phyloP scores from a whole-genome alignment of 495 filamentous ascomycete genomes.

The Aspergillus taichungensis region DNA sequence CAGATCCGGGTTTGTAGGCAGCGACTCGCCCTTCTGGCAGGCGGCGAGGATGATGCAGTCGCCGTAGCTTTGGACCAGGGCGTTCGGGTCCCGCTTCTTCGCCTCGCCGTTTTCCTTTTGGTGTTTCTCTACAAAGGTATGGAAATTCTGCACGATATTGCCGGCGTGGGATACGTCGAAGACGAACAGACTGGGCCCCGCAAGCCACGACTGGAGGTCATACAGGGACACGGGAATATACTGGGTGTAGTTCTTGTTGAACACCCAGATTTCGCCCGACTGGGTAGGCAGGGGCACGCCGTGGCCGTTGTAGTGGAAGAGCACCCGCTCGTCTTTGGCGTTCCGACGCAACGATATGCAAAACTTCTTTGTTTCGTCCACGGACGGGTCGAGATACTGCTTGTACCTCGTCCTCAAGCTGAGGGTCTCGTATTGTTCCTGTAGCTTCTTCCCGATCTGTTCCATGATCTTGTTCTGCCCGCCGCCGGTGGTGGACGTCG shows the following conservation, averaged over 20 bases:
- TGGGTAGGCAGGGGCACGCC: slow-evolving; percentile 94
- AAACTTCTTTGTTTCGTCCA: slow-evolving; percentile 95
- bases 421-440: slow-evolving; percentile 90
- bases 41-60: slow-evolving; percentile 91
- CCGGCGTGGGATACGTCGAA: slow-evolving; percentile 96
- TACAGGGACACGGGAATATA: slow-evolving; percentile 97
- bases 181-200: slow-evolving; percentile 89
- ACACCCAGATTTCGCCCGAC: slow-evolving; percentile 98
- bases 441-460: slow-evolving; percentile 88
- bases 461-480: slow-evolving; percentile 80
- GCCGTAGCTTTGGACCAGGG: slow-evolving; percentile 56
- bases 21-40: slow-evolving; percentile 77
- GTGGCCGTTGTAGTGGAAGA: slow-evolving; percentile 98
- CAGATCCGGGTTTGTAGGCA: slow-evolving; percentile 92
- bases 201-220: slow-evolving; percentile 92
- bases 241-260: slow-evolving; percentile 97
- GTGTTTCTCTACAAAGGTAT: slow-evolving; percentile 89
- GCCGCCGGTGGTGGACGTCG: slow-evolving; percentile 54
- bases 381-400: slow-evolving; percentile 89
- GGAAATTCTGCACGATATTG: slow-evolving; percentile 90
- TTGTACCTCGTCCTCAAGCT: slow-evolving; percentile 93
- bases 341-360: slow-evolving; percentile 80
- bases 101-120: slow-evolving; percentile 73
- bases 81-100: slow-evolving; percentile 61
- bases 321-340: slow-evolving; percentile 87